These are phyloP conservation scores for Lactarius akahatsu DNA, from an alignment of 768 basidiomycete genomes.

Conservation along the genomic window DNA sequence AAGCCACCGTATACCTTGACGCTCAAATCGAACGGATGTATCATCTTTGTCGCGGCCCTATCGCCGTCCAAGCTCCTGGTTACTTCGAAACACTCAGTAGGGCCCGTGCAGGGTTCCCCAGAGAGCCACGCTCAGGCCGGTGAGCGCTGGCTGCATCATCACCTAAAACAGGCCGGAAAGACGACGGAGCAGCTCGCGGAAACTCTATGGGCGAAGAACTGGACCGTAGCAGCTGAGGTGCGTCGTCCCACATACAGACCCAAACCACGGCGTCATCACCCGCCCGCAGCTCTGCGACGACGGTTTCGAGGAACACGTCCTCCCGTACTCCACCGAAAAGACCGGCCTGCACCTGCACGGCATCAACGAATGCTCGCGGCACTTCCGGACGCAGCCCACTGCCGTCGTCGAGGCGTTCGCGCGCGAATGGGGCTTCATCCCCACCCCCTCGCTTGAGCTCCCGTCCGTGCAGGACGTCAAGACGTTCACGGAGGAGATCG, in stretches of 20 bases:
- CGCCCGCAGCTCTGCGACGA: constrained; percentile 91
- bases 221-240: constrained; percentile 93
- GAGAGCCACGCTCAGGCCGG: constrained; percentile 81
- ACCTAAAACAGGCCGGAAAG: constrained; percentile 58
- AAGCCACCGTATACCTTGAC: constrained; percentile 80
- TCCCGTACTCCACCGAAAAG: constrained; percentile 74
- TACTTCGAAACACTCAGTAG: constrained; percentile 91
- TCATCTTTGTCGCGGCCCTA: constrained; percentile 91
- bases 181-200: constrained; percentile 73
- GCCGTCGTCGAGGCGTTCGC: constrained; percentile 75
- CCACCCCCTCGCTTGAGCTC: constrained; percentile 60
- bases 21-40: constrained; percentile 94
- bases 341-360: constrained; percentile 95
- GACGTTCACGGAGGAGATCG: constrained; percentile 67
- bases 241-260: constrained; percentile 29
- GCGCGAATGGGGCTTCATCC: constrained; percentile 87
- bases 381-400: constrained; percentile 71
- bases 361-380: constrained; percentile 65
- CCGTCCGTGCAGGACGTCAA: constrained; percentile 65
- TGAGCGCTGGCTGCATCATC: constrained; percentile 75
- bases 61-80: constrained; percentile 72
- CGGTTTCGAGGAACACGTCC: constrained; percentile 94
- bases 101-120: constrained; percentile 44
- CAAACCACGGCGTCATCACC: not conserved
- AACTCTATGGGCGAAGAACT: constrained; percentile 73